Base-by-base conservation (phyloP, 257 asterid species). In the Solanum sejunctum region DNA sequence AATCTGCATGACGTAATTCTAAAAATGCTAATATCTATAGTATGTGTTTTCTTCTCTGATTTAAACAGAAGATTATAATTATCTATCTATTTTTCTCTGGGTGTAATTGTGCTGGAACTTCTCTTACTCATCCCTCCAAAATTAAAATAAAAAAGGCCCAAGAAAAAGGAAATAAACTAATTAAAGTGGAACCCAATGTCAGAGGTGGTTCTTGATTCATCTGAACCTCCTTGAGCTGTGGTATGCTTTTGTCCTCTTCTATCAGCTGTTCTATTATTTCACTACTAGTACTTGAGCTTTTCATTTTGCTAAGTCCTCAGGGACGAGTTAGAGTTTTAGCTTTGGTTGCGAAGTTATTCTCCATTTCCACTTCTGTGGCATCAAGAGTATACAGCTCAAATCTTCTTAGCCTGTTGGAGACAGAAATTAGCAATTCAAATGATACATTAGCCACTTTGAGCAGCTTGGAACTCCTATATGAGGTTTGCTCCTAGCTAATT, bases 321-420 rank as follows among this genome's bases (percentile, higher is more conserved):
- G 98, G 93, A 89, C 90, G 97, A 89, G 96, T 97, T 85, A 93
- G 98, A 83, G 84, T 95, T 83, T 91, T 97, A 60, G 97, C 97
- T 85, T 90, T 95, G 94, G 90, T 97, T 84, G 98, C 93, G 95
- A 94, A 90, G 91, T 94, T 97, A 84, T 97, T 97, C 94, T 95
- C 99, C 49, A 85, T 91, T 84, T 95, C 99, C 60, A 91, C 91
- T 85, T 85, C 92, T 21, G 90, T 95, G 86, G 99, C 99, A 85
- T 89, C 95, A 57, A 88, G 86, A 88, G 89, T 95, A 84, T 90
- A 88, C 66, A 89, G 89, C 75, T 93, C 97, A 81, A 92, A 91
- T 90, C 97, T 97, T 87, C 91, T 97, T 84, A 80, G 88, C 87
- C 90, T 95, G 80, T 86, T 97, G 88, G 98, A 94, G 93, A 91